A percentile compares a stretch with the other conserved stretches of the same genome.
Conservation (phyloP, 192 early-diverging fungal species). For the Hyaloraphidium curvatum region DNA sequence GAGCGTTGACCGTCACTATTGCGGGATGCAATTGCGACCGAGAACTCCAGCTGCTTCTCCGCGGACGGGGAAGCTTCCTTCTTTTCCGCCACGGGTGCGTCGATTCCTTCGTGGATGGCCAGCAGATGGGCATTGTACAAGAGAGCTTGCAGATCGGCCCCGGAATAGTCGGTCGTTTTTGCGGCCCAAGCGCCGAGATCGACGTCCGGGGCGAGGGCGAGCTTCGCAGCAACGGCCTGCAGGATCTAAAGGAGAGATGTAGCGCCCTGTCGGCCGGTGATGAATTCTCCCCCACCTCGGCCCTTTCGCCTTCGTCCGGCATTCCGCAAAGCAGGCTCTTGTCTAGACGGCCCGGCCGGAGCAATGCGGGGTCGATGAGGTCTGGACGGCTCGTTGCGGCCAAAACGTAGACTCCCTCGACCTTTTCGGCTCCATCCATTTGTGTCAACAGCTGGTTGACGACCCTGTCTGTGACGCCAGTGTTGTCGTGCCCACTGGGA, state of each 20-base stretch:
- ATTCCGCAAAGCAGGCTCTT: slow-evolving; percentile 72
- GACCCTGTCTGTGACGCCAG: slow-evolving; percentile 93
- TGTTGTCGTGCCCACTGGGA: slow-evolving; percentile 83
- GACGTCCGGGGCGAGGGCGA: slow-evolving; percentile 37
- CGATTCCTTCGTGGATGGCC: slow-evolving; percentile 56
- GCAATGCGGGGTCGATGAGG: slow-evolving; percentile 60
- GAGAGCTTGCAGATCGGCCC: slow-evolving; percentile 88
- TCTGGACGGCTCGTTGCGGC: slow-evolving; percentile 83
- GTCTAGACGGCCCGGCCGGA: slow-evolving; percentile 65
- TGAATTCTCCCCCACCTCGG: neutral
- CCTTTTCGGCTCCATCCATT: slow-evolving; percentile 96
- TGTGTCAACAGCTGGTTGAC: slow-evolving; percentile 97
- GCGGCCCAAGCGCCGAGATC: slow-evolving; percentile 42
- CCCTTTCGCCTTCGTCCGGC: slow-evolving; percentile 41
- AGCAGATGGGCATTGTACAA: slow-evolving; percentile 83
- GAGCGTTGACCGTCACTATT: no score
- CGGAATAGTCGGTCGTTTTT: slow-evolving; percentile 54
- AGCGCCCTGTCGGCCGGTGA: neutral
- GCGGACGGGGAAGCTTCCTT: no score
- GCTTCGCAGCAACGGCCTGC: slow-evolving; percentile 43
- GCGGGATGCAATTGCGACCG: no score
- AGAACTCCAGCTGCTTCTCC: no score
- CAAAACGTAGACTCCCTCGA: slow-evolving; percentile 89
- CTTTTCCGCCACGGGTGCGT: slow-evolving; percentile 9
- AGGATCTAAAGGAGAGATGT: slow-evolving; percentile 37